Conservation (phyloP, 2,329 filamentous ascomycete species). For the Penicillium polonicum region DNA sequence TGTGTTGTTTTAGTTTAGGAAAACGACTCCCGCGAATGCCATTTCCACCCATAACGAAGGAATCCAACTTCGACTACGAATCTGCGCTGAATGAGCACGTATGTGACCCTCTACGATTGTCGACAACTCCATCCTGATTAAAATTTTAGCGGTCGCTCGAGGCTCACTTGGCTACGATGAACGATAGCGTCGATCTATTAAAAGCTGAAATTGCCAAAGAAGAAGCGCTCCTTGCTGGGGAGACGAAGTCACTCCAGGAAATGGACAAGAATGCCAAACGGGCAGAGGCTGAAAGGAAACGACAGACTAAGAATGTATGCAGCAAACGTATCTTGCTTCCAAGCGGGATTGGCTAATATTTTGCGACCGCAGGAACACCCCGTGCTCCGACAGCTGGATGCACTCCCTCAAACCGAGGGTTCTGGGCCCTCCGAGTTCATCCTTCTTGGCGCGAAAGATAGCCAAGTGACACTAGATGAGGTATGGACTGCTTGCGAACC, state of each 20-base stretch:
- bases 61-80: slow-evolving; percentile 46
- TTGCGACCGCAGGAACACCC: slow-evolving; percentile 39
- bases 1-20: slow-evolving; percentile 31
- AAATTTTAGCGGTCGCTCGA: slow-evolving; percentile 37
- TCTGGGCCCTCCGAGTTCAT: slow-evolving; percentile 28
- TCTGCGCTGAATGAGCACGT: slow-evolving; percentile 45
- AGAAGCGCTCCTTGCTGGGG: slow-evolving; percentile 42
- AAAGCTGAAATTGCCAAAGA: slow-evolving; percentile 45
- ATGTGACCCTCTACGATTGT: slow-evolving; percentile 13
- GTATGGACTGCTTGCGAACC: slow-evolving; percentile 23
- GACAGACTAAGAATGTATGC: slow-evolving; percentile 43
- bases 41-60: slow-evolving; percentile 45
- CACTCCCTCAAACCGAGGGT: slow-evolving; percentile 16
- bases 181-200: slow-evolving; percentile 41
- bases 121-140: slow-evolving; percentile 13
- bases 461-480: slow-evolving; percentile 32
- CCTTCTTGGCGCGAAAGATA: slow-evolving; percentile 26
- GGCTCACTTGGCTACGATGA: slow-evolving; percentile 40
- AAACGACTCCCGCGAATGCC: slow-evolving; percentile 48
- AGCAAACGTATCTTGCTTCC: background rate
- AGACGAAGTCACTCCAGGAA: slow-evolving; percentile 42
- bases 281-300: slow-evolving; percentile 40
- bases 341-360: slow-evolving; percentile 15
- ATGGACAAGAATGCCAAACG: slow-evolving; percentile 46
- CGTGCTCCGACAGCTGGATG: slow-evolving; percentile 38